Conservation (phyloP, 176 grass and related monocot species). For the Aegilops longissima region DNA sequence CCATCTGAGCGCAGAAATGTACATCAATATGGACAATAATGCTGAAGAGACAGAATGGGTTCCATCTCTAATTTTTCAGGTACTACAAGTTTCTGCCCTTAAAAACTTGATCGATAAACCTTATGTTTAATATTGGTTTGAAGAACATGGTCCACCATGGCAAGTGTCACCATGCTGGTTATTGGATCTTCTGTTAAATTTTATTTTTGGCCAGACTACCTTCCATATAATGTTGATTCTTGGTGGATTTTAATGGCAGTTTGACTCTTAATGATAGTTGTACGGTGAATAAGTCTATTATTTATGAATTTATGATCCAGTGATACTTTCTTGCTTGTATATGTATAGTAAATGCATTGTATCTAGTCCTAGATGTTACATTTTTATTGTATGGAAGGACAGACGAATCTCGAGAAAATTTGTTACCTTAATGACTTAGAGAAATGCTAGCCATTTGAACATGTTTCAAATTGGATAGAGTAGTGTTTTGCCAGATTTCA, state of each 20-base stretch:
- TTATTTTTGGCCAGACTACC: not conserved
- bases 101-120: not conserved
- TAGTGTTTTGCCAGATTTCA: not conserved
- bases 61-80: constrained; percentile 83
- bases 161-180: not conserved
- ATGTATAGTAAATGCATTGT: not conserved
- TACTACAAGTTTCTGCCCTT: constrained; percentile 21
- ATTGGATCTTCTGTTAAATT: not conserved
- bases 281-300: not conserved
- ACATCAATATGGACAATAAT: constrained; percentile 71
- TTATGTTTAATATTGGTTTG: not conserved
- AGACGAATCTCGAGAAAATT: not conserved
- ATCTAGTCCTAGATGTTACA: not conserved
- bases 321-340: not conserved
- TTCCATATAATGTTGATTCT: not conserved
- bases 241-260: not conserved
- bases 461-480: not conserved
- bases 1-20: constrained; percentile 80
- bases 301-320: not conserved
- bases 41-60: constrained; percentile 71
- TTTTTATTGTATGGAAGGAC: not conserved
- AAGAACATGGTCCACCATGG: constrained; percentile 14
- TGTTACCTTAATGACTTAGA: not conserved
- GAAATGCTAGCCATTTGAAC: not conserved
- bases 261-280: not conserved